These are phyloP conservation scores for Tetracentron sinense DNA, from an alignment of 164 flowering plant genomes.

Conservation along the genomic window DNA sequence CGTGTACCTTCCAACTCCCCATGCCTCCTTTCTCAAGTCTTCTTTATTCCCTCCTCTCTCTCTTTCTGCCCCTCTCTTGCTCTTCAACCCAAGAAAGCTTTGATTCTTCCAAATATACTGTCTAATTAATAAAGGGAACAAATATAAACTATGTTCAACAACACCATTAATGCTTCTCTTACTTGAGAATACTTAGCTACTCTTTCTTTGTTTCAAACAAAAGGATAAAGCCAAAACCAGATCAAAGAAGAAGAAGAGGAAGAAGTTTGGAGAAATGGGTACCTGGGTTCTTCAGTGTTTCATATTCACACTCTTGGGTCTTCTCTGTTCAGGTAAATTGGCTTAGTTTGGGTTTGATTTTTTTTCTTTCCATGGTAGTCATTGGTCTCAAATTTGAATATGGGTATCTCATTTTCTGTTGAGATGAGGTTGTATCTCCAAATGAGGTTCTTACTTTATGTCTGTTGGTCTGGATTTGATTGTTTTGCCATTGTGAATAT, in stretches of 20 bases:
- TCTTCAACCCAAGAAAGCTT: slow-evolving; percentile 44
- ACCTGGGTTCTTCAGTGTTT: slow-evolving; percentile 14
- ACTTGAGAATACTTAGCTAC: slow-evolving; percentile 17
- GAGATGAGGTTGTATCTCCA: background rate
- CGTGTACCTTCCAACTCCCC: slow-evolving; percentile 42
- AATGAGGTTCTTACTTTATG: background rate
- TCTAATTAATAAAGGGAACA: slow-evolving; percentile 21
- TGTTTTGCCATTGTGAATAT: background rate
- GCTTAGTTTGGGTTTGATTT: background rate
- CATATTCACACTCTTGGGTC: slow-evolving; percentile 17
- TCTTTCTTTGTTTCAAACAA: slow-evolving; percentile 5
- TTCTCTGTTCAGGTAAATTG: slow-evolving; percentile 49
- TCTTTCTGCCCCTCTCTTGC: slow-evolving; percentile 13
- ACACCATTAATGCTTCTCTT: slow-evolving; percentile 24
- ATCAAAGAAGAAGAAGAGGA: slow-evolving; percentile 4
- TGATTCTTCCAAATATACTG: slow-evolving; percentile 38
- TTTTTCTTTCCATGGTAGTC: background rate
- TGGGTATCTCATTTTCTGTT: background rate
- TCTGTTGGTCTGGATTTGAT: background rate
- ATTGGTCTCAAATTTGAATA: background rate
- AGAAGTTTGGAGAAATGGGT: slow-evolving; percentile 32
- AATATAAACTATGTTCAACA: slow-evolving; percentile 24
- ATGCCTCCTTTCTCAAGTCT: slow-evolving; percentile 48
- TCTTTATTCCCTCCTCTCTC: slow-evolving; percentile 26
- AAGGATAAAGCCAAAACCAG: background rate